Conservation (phyloP, 805 yeast species). For the Pichia eremophila region DNA sequence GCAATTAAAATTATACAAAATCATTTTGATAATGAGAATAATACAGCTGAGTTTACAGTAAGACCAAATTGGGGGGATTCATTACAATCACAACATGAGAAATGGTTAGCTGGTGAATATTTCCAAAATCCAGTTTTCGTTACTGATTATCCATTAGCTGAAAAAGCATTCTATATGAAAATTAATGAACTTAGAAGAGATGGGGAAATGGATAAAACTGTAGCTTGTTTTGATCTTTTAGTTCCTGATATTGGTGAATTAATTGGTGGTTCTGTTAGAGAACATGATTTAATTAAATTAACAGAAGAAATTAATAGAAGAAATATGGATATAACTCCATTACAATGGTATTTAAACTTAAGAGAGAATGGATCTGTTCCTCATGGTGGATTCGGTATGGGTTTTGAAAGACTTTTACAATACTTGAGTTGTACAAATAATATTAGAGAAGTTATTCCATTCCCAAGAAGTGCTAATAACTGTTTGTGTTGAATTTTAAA, state of each 20-base stretch:
- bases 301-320: slow-evolving; percentile 39
- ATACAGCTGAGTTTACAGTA: slow-evolving; percentile 26
- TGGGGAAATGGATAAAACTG: slow-evolving; percentile 40
- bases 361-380: slow-evolving; percentile 77
- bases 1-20: slow-evolving; percentile 51
- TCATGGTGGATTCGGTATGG: slow-evolving; percentile 97
- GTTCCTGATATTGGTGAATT: slow-evolving; percentile 91
- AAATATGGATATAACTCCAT: slow-evolving; percentile 46
- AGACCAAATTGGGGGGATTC: slow-evolving; percentile 62
- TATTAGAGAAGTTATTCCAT: slow-evolving; percentile 78
- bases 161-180: slow-evolving; percentile 92
- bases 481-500: slow-evolving; percentile 31
- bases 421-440: slow-evolving; percentile 69
- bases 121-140: slow-evolving; percentile 76
- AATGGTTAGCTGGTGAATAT: slow-evolving; percentile 68
- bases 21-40: slow-evolving; percentile 24
- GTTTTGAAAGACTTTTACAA: slow-evolving; percentile 76
- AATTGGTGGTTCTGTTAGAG: slow-evolving; percentile 91
- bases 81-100: slow-evolving; percentile 80
- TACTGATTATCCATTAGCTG: slow-evolving; percentile 70
- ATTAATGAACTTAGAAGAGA: slow-evolving; percentile 27
- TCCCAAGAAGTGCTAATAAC: slow-evolving; percentile 62
- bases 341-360: slow-evolving; percentile 75
- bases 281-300: slow-evolving; percentile 47
- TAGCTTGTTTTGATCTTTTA: slow-evolving; percentile 81